Conservation (phyloP, 352 stramenopile species). For the Globisporangium heterothallicum region DNA sequence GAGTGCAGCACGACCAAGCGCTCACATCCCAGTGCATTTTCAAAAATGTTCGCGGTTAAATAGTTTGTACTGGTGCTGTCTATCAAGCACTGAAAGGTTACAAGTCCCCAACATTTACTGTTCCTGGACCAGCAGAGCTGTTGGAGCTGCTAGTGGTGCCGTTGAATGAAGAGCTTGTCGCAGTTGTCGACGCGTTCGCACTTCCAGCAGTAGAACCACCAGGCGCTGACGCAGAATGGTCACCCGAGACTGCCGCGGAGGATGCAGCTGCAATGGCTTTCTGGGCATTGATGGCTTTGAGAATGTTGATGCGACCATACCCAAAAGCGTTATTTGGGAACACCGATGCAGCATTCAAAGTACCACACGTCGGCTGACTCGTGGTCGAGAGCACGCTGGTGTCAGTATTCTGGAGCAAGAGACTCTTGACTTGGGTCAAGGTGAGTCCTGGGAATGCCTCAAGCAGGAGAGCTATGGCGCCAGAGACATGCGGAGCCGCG, state of each 20-base stretch:
- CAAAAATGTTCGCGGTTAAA: too few species aligned
- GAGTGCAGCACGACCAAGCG: too few species aligned
- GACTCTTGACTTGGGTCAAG: constrained; percentile 17
- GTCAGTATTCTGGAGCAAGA: constrained; percentile 17
- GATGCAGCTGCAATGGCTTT: constrained; percentile 4
- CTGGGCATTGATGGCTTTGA: constrained; percentile 21
- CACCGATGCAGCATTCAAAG: neutral
- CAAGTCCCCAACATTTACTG: constrained; percentile 12
- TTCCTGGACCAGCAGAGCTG: constrained; percentile 6
- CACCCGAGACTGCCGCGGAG: neutral
- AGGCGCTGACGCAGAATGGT: neutral
- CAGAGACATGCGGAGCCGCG: constrained; percentile 32
- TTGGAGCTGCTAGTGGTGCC: neutral
- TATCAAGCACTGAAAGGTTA: neutral
- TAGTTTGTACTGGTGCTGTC: too few species aligned
- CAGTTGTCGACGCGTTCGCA: neutral
- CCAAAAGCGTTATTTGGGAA: constrained; percentile 63
- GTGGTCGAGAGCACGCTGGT: constrained; percentile 9
- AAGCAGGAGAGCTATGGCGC: constrained; percentile 30
- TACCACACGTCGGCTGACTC: constrained; percentile 6
- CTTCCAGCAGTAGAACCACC: constrained; percentile 3
- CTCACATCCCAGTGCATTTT: too few species aligned
- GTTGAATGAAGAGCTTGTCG: neutral
- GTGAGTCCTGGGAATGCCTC: constrained; percentile 26
- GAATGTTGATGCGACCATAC: constrained; percentile 41